Percentiles rank a stretch among this genome's conserved stretches.
Conservation (phyloP, 805 yeast genomes). For the Candida nonsorbophila region DNA sequence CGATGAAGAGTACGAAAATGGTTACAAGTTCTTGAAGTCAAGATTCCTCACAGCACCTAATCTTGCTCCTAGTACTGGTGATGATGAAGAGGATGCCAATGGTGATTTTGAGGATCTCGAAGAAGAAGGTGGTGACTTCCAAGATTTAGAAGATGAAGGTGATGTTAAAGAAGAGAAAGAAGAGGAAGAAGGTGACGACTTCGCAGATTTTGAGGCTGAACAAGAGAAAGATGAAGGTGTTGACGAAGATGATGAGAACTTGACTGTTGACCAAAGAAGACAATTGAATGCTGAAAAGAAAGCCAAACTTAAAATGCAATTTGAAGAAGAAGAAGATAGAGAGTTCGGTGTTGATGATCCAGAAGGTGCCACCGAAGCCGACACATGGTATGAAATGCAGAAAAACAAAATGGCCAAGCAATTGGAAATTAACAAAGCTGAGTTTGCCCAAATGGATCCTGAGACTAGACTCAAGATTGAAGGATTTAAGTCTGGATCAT, state of each 20-base stretch:
- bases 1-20: conserved; percentile 37
- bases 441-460: conserved; percentile 65
- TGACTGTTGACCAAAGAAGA: conserved; percentile 71
- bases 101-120: conserved; percentile 57
- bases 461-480: conserved; percentile 78
- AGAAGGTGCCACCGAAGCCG: conserved; percentile 67
- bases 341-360: conserved; percentile 74
- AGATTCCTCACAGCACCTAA: conserved; percentile 55
- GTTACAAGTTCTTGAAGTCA: conserved; percentile 35
- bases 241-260: conserved; percentile 31
- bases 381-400: conserved; percentile 96
- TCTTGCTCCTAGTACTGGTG: conserved; percentile 26
- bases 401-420: conserved; percentile 97
- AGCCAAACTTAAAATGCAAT: conserved; percentile 81
- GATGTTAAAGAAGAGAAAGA: conserved; percentile 21
- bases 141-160: conserved; percentile 27
- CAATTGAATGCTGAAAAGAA: conserved; percentile 82
- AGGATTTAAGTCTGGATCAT: conserved; percentile 91
- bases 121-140: conserved; percentile 20
- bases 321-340: conserved; percentile 72
- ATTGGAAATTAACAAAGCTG: conserved; percentile 84
- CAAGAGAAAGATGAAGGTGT: conserved; percentile 41
- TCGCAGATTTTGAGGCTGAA: conserved; percentile 41
- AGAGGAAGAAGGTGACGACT: conserved; percentile 38
- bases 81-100: conserved; percentile 45